Percentiles rank a stretch among this genome's conserved stretches.
Conservation (phyloP, 2,329 filamentous ascomycete species). For the Blastomyces emzantsi region DNA sequence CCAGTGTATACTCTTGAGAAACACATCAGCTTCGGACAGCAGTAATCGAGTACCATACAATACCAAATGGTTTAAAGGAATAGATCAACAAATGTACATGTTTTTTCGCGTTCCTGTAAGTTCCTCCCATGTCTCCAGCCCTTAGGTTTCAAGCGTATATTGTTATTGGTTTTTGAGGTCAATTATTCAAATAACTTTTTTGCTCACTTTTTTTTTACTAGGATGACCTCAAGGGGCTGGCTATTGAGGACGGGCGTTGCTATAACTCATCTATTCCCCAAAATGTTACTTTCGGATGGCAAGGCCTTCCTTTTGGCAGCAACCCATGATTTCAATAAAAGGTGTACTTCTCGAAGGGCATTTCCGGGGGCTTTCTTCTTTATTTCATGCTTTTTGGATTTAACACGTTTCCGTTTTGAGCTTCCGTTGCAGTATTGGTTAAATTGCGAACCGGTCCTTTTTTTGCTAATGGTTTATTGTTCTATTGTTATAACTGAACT, state of each 20-base stretch:
- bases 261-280: conserved; percentile 56
- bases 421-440: background rate
- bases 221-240: conserved; percentile 57
- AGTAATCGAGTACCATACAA: conserved; percentile 65
- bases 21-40: conserved; percentile 60
- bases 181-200: background rate
- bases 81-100: conserved; percentile 64
- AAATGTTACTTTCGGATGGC: conserved; percentile 61
- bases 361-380: background rate
- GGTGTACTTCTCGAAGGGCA: background rate
- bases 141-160: background rate
- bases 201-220: conserved; percentile 5
- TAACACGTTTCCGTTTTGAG: background rate
- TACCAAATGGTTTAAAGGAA: conserved; percentile 58
- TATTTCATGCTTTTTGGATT: background rate
- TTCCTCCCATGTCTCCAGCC: background rate
- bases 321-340: background rate
- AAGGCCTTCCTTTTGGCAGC: conserved; percentile 35
- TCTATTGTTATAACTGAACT: background rate
- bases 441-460: background rate
- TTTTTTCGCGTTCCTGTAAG: conserved; percentile 58
- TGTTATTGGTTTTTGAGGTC: background rate
- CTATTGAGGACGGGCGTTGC: conserved; percentile 60
- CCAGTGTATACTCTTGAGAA: conserved; percentile 68
- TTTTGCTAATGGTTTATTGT: background rate